Evolutionary conservation across 176 grass and related monocot genomes (phyloP).

Genomic region (Raddia guianensis): DNA sequence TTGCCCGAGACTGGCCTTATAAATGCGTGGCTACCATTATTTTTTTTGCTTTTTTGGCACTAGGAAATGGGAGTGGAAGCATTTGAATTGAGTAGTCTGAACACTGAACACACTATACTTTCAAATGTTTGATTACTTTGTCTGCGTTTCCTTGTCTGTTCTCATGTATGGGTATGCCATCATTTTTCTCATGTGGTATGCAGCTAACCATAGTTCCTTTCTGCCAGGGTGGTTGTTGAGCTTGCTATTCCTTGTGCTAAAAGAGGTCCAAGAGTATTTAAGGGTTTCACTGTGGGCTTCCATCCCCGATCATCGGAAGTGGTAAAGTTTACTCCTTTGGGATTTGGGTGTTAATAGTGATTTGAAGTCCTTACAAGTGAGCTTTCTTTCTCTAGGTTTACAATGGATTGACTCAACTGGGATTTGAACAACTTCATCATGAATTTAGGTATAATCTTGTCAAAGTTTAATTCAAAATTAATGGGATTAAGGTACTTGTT

Average conservation of each 20-base stretch:
- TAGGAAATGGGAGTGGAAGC: not conserved
- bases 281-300: conserved; percentile 91
- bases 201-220: conserved; percentile 28
- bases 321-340: conserved; percentile 50
- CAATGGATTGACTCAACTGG: conserved; percentile 82
- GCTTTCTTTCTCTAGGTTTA: conserved; percentile 64
- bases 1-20: not conserved
- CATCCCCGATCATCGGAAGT: conserved; percentile 85
- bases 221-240: conserved; percentile 61
- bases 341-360: conserved; percentile 17
- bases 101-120: conserved; percentile 19
- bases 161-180: conserved; percentile 29
- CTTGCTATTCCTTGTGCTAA: conserved; percentile 79
- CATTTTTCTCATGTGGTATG: not conserved
- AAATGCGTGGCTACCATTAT: not conserved
- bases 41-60: not conserved
- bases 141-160: conserved; percentile 1
- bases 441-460: conserved; percentile 61
- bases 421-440: conserved; percentile 77
- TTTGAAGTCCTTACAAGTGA: conserved; percentile 31
- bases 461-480: conserved; percentile 23
- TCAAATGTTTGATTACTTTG: not conserved
- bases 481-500: not conserved
- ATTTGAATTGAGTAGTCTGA: not conserved
- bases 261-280: conserved; percentile 72